Conservation (phyloP, 2,329 filamentous ascomycete species). For the Aspergillus fumigatus region DNA sequence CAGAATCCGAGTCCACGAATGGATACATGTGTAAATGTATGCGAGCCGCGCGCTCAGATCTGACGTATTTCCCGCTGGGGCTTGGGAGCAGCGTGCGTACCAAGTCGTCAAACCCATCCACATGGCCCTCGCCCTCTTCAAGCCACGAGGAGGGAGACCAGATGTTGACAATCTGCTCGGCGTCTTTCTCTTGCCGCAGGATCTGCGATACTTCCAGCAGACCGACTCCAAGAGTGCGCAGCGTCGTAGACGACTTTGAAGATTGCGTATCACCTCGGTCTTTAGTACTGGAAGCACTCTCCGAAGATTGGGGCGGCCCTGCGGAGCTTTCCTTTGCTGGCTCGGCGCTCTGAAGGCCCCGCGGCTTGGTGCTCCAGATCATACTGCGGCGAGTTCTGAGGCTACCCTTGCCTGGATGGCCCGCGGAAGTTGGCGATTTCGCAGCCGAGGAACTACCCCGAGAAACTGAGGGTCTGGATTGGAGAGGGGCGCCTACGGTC, state of each 20-base stretch:
- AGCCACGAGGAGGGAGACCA: conserved; percentile 62
- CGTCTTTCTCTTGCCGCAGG: conserved; percentile 66
- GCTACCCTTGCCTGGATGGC: conserved; percentile 33
- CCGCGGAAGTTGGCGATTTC: conserved; percentile 23
- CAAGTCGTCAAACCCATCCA: conserved; percentile 67
- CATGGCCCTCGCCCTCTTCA: conserved; percentile 55
- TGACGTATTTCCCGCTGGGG: conserved; percentile 68
- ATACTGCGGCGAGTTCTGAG: conserved; percentile 41
- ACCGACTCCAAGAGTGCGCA: conserved; percentile 71
- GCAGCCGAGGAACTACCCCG: conserved; percentile 28
- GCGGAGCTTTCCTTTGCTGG: conserved; percentile 24
- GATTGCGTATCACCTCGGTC: conserved; percentile 20
- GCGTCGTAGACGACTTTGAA: conserved; percentile 42
- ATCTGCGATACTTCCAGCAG: conserved; percentile 70
- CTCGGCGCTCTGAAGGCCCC: conserved; percentile 27
- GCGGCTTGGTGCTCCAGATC: conserved; percentile 40
- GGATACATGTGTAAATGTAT: conserved; percentile 74
- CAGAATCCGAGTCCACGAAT: conserved; percentile 73
- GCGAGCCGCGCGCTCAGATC: conserved; percentile 67
- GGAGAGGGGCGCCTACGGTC: conserved; percentile 16
- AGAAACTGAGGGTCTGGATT: conserved; percentile 29
- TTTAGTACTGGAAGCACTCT: conserved; percentile 26
- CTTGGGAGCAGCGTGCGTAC: conserved; percentile 70
- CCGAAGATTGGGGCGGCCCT: conserved; percentile 28
- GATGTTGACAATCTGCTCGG: conserved; percentile 70